A percentile compares a stretch with the other conserved stretches of the same genome.
These are phyloP conservation scores for Bombardia bombarda DNA, from an alignment of 495 filamentous ascomycete species.

Conservation along the genomic window DNA sequence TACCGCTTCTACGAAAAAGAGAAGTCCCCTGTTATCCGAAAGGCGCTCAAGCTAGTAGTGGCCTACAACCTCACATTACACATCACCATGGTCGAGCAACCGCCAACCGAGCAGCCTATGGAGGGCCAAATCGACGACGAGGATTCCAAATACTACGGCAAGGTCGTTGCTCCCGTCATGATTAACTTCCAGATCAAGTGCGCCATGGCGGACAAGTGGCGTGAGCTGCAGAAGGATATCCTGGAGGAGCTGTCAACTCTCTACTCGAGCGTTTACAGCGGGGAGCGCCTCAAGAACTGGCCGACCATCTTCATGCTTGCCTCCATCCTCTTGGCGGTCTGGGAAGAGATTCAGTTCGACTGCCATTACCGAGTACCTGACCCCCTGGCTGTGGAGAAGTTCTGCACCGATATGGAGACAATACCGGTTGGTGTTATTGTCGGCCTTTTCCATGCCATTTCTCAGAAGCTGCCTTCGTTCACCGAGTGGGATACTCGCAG, in stretches of 20 bases:
- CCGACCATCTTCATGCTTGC: slow-evolving; percentile 94
- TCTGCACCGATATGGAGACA: slow-evolving; percentile 90
- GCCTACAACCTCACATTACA: slow-evolving; percentile 90
- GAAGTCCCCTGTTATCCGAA: slow-evolving; percentile 75
- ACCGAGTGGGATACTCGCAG: slow-evolving; percentile 84
- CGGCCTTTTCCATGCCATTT: slow-evolving; percentile 90
- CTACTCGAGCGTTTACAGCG: slow-evolving; percentile 89
- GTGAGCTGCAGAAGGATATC: slow-evolving; percentile 87
- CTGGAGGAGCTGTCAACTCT: slow-evolving; percentile 82
- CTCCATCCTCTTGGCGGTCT: slow-evolving; percentile 80
- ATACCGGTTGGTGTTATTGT: slow-evolving; percentile 91
- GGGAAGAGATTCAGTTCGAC: slow-evolving; percentile 97
- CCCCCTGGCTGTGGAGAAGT: slow-evolving; percentile 72
- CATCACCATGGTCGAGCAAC: slow-evolving; percentile 83
- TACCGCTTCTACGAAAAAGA: slow-evolving; percentile 82
- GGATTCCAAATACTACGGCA: slow-evolving; percentile 72
- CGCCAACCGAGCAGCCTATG: slow-evolving; percentile 69
- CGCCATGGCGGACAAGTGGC: slow-evolving; percentile 92
- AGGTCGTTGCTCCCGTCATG: slow-evolving; percentile 88
- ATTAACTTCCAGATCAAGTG: slow-evolving; percentile 98
- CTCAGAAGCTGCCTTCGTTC: slow-evolving; percentile 83
- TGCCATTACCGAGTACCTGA: slow-evolving; percentile 87
- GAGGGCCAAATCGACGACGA: slow-evolving; percentile 72
- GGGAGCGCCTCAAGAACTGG: slow-evolving; percentile 93
- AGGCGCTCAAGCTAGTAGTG: slow-evolving; percentile 82